Base-by-base conservation (phyloP, 805 yeast genomes). In the Schwanniomyces vanrijiae region DNA sequence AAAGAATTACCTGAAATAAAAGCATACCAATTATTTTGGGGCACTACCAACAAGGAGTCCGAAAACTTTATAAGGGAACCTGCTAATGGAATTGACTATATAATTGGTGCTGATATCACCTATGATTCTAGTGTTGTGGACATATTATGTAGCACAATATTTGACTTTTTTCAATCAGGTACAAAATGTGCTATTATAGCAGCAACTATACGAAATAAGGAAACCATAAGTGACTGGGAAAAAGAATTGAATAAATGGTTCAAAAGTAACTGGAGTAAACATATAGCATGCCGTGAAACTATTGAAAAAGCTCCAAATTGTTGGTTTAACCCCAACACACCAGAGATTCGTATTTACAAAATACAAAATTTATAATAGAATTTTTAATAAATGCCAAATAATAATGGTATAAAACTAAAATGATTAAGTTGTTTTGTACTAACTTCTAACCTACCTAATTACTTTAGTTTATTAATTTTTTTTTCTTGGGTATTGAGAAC, bases 91-190 rank as follows among this genome's bases (percentile, higher is more conserved):
- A 63, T 72, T 3, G 82, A 84, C 55, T 62, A 83, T 1, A 67
- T 90, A 0, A 58, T 89, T 3, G 96, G 91, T 0, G 94, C 97
- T 0, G 98, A 91, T 64, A 89, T 91, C 11, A 89, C 96, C 0
- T 91, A 88, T 64, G 97, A 91, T 58, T 61, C 81, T 2, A 67
- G 77, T 3, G 72, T 82, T 2, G 73, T 89, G 18, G 82, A 83
- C 0, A 66, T 66, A 20, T 71, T 91, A 35, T 75, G 81, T n/a
- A 50, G 58, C 4, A 77, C 84, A 9, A 58, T 87, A 2, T 51
- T 59, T n/a, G 71, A 67, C 34, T 65, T 74, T 44, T 62, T 73
- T 40, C 55, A 4, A 31, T 55, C 37, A 5, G 53, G 58, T 20
- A 53, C 71, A 18, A 53, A 50, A 20, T 11, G 57, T 54, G 79